Evolutionary conservation across 345 rosid species (phyloP).

Genomic region (Hibiscus trionum): DNA sequence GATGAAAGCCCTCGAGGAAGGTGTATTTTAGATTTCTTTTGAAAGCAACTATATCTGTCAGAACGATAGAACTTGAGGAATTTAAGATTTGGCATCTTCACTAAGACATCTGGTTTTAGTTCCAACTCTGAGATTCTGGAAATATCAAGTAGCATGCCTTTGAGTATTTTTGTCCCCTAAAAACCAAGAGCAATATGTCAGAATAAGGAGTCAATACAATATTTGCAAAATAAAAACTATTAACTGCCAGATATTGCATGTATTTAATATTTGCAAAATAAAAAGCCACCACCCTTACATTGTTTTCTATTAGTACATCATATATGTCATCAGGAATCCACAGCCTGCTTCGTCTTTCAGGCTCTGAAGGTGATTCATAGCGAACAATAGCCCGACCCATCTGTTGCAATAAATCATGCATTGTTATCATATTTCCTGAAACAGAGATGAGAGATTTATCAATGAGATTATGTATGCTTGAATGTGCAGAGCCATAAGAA

Average conservation of each 20-base stretch:
- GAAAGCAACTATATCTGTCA: too few relatives aligned
- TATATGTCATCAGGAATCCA: constrained; percentile 5
- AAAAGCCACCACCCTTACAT: too few relatives aligned
- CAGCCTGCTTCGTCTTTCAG: neutral
- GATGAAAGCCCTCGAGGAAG: neutral
- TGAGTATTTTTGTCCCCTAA: too few relatives aligned
- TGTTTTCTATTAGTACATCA: too few relatives aligned
- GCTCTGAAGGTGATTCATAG: constrained; percentile 7
- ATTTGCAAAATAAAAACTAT: neutral
- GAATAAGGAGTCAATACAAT: too few relatives aligned
- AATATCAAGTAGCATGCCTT: too few relatives aligned
- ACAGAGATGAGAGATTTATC: constrained; percentile 20
- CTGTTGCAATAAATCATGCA: constrained; percentile 18
- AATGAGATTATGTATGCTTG: constrained; percentile 9
- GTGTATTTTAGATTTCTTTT: neutral
- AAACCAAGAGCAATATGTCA: too few relatives aligned
- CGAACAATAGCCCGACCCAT: constrained; percentile 6
- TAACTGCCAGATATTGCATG: neutral
- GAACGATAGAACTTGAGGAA: neutral
- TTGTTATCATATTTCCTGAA: constrained; percentile 10
- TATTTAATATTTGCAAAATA: too few relatives aligned
- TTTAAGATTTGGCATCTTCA: too few relatives aligned
- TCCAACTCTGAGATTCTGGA: too few relatives aligned
- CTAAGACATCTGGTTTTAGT: too few relatives aligned
- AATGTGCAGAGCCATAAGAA: constrained; percentile 16